Evolutionary conservation across 805 yeast species (phyloP).

Genomic region (Kazachstania martiniae): DNA sequence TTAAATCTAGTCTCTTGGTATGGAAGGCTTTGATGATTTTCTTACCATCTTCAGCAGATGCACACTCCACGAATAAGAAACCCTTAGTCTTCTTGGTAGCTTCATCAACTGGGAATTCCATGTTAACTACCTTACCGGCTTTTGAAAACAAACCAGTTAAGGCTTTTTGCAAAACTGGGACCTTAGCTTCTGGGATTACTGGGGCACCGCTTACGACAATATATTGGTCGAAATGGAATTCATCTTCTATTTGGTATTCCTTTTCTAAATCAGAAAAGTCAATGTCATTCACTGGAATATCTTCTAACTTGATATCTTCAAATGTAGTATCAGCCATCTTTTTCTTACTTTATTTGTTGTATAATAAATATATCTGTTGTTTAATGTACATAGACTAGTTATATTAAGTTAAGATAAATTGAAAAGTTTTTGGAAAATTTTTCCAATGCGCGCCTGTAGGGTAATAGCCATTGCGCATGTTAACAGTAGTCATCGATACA

Average conservation of each 20-base stretch:
- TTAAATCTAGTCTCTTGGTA: conserved; percentile 86
- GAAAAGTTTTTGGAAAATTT: no score
- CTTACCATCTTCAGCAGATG: conserved; percentile 52
- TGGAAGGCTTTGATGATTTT: conserved; percentile 72
- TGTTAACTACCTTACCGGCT: conserved; percentile 68
- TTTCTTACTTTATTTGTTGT: no score
- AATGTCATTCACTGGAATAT: conserved; percentile 49
- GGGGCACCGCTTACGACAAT: conserved; percentile 94
- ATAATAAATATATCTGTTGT: no score
- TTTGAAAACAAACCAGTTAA: conserved; percentile 66
- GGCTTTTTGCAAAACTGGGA: conserved; percentile 74
- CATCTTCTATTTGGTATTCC: conserved; percentile 52
- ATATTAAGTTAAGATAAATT: no score
- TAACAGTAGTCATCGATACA: no score
- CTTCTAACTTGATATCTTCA: conserved; percentile 21
- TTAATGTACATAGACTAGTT: no score
- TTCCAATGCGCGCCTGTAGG: no score
- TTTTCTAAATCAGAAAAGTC: conserved; percentile 82
- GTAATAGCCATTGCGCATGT: no score
- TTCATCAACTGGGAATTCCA: conserved; percentile 64
- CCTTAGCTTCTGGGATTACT: conserved; percentile 82
- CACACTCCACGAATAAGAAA: conserved; percentile 74
- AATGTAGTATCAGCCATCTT: conserved; percentile 2
- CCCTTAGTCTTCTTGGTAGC: conserved; percentile 78
- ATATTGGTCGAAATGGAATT: conserved; percentile 57